Evolutionary conservation across 202 grass and related monocot species (phyloP).

Genomic region (Musa balbisiana): DNA sequence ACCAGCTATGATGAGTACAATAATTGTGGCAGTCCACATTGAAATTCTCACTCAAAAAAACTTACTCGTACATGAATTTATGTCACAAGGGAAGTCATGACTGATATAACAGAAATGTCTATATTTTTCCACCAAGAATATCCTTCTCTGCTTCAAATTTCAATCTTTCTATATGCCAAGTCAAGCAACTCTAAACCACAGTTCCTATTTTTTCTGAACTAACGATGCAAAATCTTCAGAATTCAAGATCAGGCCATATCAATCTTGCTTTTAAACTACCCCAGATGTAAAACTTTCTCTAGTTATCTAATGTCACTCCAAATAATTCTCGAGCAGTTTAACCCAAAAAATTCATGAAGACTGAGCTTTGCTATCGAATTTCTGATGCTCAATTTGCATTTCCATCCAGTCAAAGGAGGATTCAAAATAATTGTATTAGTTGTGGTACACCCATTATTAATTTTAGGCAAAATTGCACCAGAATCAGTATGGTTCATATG

Average conservation of each 20-base stretch:
- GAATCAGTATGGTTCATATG: not conserved
- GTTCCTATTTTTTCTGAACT: not conserved
- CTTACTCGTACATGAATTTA: not conserved
- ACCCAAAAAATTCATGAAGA: not conserved
- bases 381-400: not conserved
- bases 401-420: not conserved
- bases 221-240: not conserved
- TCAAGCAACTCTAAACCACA: no score
- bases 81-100: not conserved
- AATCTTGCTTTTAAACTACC: no score
- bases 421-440: not conserved
- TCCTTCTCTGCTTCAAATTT: no score
- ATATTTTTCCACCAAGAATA: no score
- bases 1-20: not conserved
- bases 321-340: conserved; percentile 1
- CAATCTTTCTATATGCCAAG: no score
- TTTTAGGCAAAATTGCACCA: not conserved
- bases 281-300: not conserved
- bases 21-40: not conserved
- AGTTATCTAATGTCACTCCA: not conserved
- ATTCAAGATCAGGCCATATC: no score
- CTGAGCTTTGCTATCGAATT: not conserved
- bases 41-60: not conserved
- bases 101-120: not conserved
- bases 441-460: not conserved